Evolutionary conservation across 768 basidiomycete genomes (phyloP), one percentile per base, ranked within the genome.

Genomic region (Lactarius vividus): DNA sequence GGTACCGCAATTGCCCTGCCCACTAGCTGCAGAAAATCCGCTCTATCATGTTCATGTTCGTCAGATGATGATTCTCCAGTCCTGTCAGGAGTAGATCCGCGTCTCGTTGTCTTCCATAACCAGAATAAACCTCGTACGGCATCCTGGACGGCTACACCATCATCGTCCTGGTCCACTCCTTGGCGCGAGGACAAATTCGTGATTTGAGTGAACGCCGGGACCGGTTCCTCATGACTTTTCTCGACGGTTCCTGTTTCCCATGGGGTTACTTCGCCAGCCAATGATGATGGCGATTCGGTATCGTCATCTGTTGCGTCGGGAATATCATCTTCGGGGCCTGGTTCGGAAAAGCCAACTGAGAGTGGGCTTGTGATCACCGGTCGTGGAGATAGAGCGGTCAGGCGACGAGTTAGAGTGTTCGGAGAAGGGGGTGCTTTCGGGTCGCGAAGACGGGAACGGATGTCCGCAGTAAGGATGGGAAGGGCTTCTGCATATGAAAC

Each of bases 341-440:
- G 57, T 40, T 49, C 53, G 37, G 33, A 33, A 52, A 35, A 35
- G 26, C 52, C n/a, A n/a, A 0, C 18, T 0, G 37, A 40, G 40
- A 54, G 52, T 20, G 61, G 59, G 39, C 57, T 63, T 11, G 9
- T 46, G 23, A 33, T 23, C 23, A 40, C 26, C 20, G 11, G n/a
- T 20, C 75, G 72, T 31, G 75, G 74, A 23, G 75, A 72, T 44
- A 76, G 62, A 4, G 68, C 64, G 28, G 74, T 57, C 16, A 77
- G 69, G 5, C 73, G 70, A 40, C 68, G 68, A 9, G 76, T 68
- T 31, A 77, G 62, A 1, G 67, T 70, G 33, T 67, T 62, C 31
- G 76, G 76, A 18, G 75, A 77, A 6, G 76, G 74, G 2, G 76
- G 75, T 10, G 72, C 74, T 62, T 72, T 74, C 8, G 67, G 67